Percentiles rank a stretch among this genome's conserved stretches.
Evolutionary conservation across 352 stramenopile genomes (phyloP).

Genomic region (Pythium pyrilobum): DNA sequence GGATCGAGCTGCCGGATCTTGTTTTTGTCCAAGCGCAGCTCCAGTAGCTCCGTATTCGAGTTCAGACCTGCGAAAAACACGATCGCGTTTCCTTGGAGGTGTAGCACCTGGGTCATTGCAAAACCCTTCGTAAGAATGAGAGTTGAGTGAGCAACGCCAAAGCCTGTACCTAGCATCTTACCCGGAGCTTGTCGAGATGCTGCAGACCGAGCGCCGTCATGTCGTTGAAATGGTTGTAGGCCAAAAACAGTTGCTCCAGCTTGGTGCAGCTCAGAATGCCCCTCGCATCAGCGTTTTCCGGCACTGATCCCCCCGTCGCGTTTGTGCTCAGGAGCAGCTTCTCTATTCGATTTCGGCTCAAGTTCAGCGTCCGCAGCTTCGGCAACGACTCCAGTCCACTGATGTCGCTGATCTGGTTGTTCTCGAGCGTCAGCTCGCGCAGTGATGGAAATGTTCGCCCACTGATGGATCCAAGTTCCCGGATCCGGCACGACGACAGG

Average conservation of each 20-base stretch:
- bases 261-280: constrained; percentile 56
- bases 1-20: constrained; percentile 75
- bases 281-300: constrained; percentile 32
- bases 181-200: constrained; percentile 61
- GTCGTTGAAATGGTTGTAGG: constrained; percentile 77
- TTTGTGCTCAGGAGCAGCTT: constrained; percentile 26
- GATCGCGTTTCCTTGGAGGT: constrained; percentile 81
- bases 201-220: constrained; percentile 65
- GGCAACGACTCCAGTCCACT: constrained; percentile 50
- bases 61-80: constrained; percentile 57
- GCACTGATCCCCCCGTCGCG: constrained; percentile 5
- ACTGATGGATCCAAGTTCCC: constrained; percentile 51
- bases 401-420: constrained; percentile 83
- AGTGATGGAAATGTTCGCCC: constrained; percentile 61
- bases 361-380: constrained; percentile 58
- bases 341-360: constrained; percentile 77
- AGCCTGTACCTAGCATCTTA: constrained; percentile 13
- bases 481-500: constrained; percentile 68
- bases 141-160: no score
- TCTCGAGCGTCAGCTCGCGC: constrained; percentile 73
- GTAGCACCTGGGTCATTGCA: constrained; percentile 44
- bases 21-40: constrained; percentile 81
- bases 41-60: constrained; percentile 49
- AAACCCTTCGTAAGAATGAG: no score
- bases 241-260: constrained; percentile 67